A percentile compares a stretch with the other conserved stretches of the same genome.
These are phyloP conservation scores for Collybia sp. DNA, from an alignment of 768 basidiomycete species.

Conservation along the genomic window DNA sequence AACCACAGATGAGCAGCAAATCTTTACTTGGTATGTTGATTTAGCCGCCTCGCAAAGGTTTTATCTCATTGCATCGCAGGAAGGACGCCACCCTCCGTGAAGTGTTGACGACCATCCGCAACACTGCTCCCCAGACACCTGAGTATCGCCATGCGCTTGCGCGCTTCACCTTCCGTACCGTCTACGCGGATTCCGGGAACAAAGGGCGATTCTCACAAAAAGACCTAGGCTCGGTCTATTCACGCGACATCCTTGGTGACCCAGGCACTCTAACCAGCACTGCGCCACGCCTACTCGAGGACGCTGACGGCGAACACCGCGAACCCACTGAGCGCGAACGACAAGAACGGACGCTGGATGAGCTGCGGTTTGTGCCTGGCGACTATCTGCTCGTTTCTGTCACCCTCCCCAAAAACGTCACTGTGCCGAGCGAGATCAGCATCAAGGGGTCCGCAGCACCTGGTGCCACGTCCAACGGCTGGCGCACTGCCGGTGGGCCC, in stretches of 20 bases:
- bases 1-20: slow-evolving; percentile 75
- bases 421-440: slow-evolving; percentile 43
- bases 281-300: slow-evolving; percentile 59
- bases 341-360: slow-evolving; percentile 72
- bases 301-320: slow-evolving; percentile 27
- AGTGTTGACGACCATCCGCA: slow-evolving; percentile 72
- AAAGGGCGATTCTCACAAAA: slow-evolving; percentile 71
- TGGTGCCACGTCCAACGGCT: slow-evolving; percentile 22
- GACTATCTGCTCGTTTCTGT: slow-evolving; percentile 78
- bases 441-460: slow-evolving; percentile 45
- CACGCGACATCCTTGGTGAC: slow-evolving; percentile 81
- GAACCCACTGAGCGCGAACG: slow-evolving; percentile 43
- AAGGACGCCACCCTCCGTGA: slow-evolving; percentile 80
- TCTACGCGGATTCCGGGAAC: slow-evolving; percentile 70
- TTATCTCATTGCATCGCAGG: slow-evolving; percentile 35
- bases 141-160: slow-evolving; percentile 82
- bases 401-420: slow-evolving; percentile 64
- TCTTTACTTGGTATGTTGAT: slow-evolving; percentile 67
- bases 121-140: slow-evolving; percentile 57
- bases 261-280: slow-evolving; percentile 55
- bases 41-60: background rate
- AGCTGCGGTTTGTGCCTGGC: slow-evolving; percentile 75
- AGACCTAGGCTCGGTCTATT: slow-evolving; percentile 79
- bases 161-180: slow-evolving; percentile 74
- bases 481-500: slow-evolving; percentile 27